A percentile compares a stretch with the other conserved stretches of the same genome.
Evolutionary conservation across 2,329 filamentous ascomycete species (phyloP).

Genomic region (Dothideomycetidae sp.): DNA sequence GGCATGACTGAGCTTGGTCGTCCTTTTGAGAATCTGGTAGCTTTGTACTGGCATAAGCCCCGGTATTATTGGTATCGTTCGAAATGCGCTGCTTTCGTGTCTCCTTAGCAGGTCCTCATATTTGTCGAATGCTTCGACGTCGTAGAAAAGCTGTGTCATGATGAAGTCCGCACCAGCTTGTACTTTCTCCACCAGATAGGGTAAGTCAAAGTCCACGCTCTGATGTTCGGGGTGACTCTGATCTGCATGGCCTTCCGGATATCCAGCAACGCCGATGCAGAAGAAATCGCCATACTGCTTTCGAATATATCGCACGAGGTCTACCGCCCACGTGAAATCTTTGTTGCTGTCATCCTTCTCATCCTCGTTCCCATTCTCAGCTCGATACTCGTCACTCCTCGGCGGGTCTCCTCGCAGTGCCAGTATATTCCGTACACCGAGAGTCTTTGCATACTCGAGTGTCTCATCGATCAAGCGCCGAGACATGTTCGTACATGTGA

Average conservation of each 20-base stretch:
- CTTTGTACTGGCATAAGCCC: slow-evolving; percentile 96
- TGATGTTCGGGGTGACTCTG: slow-evolving; percentile 75
- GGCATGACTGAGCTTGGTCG: slow-evolving; percentile 87
- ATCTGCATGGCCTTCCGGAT: slow-evolving; percentile 89
- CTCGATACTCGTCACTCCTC: slow-evolving; percentile 71
- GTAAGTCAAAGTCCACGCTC: slow-evolving; percentile 53
- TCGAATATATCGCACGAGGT: slow-evolving; percentile 80
- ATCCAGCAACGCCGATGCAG: slow-evolving; percentile 85
- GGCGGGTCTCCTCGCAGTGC: slow-evolving; percentile 86
- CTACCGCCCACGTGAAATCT: slow-evolving; percentile 77
- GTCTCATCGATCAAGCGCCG: slow-evolving; percentile 72
- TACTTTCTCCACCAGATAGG: slow-evolving; percentile 80
- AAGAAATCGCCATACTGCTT: slow-evolving; percentile 85
- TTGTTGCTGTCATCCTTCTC: slow-evolving; percentile 49
- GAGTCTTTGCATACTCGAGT: slow-evolving; percentile 73
- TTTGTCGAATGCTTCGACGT: slow-evolving; percentile 63
- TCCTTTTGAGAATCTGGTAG: slow-evolving; percentile 87
- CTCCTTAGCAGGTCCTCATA: slow-evolving; percentile 66
- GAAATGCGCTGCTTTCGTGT: slow-evolving; percentile 75
- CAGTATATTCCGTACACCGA: slow-evolving; percentile 88
- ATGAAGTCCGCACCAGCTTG: slow-evolving; percentile 90
- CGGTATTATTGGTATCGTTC: slow-evolving; percentile 76
- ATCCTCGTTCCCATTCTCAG: slow-evolving; percentile 35
- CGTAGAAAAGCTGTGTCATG: slow-evolving; percentile 97
- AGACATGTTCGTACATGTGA: slow-evolving; percentile 98